These are phyloP conservation scores for Macrophomina phaseolina DNA, from an alignment of 2,329 filamentous ascomycete species.

Conservation along the genomic window DNA sequence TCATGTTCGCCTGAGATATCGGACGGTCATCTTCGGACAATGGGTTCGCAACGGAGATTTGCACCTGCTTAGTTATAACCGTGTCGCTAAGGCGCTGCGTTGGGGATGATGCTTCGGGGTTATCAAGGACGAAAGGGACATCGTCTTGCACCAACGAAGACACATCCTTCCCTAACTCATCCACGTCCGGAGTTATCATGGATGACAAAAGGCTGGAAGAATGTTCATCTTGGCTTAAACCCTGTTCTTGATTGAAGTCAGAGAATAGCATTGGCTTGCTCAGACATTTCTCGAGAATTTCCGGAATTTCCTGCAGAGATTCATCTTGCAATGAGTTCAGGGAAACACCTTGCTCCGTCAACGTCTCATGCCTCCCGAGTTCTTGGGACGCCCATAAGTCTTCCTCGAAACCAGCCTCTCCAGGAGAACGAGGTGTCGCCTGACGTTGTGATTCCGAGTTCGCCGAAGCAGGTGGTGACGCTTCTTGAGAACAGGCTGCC, in stretches of 20 bases:
- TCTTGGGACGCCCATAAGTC: not conserved
- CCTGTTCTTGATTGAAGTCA: not conserved
- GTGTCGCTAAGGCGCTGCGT: not conserved
- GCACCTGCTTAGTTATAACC: not conserved
- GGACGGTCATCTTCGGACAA: not conserved
- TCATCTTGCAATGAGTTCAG: not conserved
- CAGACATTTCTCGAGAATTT: not conserved
- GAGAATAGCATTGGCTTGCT: not conserved
- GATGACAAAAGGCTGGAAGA: not conserved
- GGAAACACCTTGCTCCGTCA: not conserved
- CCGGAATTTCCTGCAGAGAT: not conserved
- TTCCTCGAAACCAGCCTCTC: not conserved
- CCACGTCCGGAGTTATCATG: not conserved
- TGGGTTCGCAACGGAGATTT: not conserved
- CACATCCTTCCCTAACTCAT: not conserved
- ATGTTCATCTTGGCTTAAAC: not conserved
- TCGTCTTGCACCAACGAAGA: not conserved
- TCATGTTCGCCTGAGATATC: conserved; percentile 3
- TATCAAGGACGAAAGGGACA: not conserved
- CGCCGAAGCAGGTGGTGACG: too few relatives aligned
- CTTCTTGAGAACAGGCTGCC: not conserved
- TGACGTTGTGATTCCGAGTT: not conserved
- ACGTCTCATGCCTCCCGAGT: not conserved
- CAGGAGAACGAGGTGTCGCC: not conserved
- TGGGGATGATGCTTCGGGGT: not conserved